Evolutionary conservation across 257 asterid species (phyloP), one percentile per base, ranked within the genome.

Genomic region (Capsicum pubescens): DNA sequence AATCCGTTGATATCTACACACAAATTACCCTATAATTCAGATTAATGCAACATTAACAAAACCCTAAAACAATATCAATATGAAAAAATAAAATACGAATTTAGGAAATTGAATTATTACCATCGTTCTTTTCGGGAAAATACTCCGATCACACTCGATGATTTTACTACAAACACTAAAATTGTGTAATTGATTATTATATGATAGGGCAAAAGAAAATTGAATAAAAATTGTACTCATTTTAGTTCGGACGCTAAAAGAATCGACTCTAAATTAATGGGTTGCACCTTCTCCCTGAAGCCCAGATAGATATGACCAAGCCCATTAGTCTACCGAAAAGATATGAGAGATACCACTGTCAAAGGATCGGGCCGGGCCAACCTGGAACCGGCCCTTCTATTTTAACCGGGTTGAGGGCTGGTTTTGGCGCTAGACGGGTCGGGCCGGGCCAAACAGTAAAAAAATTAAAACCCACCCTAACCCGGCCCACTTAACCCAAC

Each of bases 11-110:
- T 26, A 26, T 26, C 0, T 26, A 61, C 36, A 64, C 17, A 6
- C 17, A 3, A 5, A 4, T 26, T 14, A 61, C 68, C 36, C 68
- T 9, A 61, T 9, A 19, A 19, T 19, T 61, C 68, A 61, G 7
- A 19, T 1, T 61, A 61, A 1, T 61, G 36, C 14, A n/a, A 35
- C 6, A 10, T 61, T 61, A 61, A 61, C 48, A 32, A 48, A 72
- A 72, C 80, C 80, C 80, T 72, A 72, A 72, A 72, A 48, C 11
- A 10, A 46, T 19, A 72, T 19, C 80, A 71, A 48, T 72, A 19
- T 42, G 19, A 72, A 72, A n/a, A 50, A 11, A n/a, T 55, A 48
- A 3, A 72, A 72, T 7, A 48, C 6, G 42, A 19, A 26, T 10
- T 72, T 19, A 0, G 80, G n/a, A n/a, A 71, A 46, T 72, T 19